Evolutionary conservation across 192 early-diverging fungal species (phyloP).

Genomic region (Rhizoclosmatium globosum): DNA sequence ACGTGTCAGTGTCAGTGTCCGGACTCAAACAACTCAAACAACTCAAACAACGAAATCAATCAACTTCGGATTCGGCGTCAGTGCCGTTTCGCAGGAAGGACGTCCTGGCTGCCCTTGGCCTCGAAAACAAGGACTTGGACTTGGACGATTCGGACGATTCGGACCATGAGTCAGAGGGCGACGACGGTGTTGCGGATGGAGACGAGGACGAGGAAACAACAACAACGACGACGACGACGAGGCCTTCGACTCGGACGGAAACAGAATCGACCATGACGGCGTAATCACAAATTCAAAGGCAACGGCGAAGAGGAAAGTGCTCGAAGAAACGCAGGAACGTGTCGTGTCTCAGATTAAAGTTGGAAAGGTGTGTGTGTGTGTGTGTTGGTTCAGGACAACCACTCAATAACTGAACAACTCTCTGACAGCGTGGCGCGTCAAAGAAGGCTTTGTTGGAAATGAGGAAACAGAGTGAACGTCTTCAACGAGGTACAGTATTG

Average conservation of each 20-base stretch:
- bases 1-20: no score
- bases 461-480: constrained; percentile 11
- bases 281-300: neutral
- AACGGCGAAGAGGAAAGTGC: neutral
- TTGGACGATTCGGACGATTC: no score
- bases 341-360: neutral
- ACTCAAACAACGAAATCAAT: no score
- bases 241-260: constrained; percentile 24
- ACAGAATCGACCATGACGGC: neutral
- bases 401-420: neutral
- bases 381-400: neutral
- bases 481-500: constrained; percentile 2
- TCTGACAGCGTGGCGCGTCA: neutral
- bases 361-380: neutral
- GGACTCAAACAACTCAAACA: no score
- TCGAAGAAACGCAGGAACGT: neutral
- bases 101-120: no score
- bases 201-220: no score
- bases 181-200: no score
- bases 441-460: constrained; percentile 12
- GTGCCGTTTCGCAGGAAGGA: no score
- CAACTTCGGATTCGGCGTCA: no score
- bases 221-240: neutral
- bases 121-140: no score
- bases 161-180: no score